A percentile compares a stretch with the other conserved stretches of the same genome.
Evolutionary conservation across 2,329 filamentous ascomycete species (phyloP).

Genomic region (Gaeumannomyces tritici): DNA sequence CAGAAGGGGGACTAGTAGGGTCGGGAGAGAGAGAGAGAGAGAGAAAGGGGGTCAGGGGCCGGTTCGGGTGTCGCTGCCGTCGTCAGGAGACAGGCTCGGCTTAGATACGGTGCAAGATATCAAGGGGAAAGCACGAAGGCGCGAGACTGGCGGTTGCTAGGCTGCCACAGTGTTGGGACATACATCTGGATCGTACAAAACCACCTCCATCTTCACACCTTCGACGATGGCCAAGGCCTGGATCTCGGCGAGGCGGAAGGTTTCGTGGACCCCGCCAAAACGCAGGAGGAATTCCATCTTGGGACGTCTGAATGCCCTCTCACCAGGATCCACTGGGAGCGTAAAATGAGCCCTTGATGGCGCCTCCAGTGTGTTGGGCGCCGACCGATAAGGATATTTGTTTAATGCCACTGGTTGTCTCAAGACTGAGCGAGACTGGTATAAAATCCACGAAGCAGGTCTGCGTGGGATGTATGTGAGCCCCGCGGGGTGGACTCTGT

Average conservation of each 20-base stretch:
- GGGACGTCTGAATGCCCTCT: too few relatives aligned
- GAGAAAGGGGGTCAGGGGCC: not conserved
- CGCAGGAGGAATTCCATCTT: conserved; percentile 74
- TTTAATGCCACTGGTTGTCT: too few relatives aligned
- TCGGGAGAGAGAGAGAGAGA: too few relatives aligned
- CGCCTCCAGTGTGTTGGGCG: too few relatives aligned
- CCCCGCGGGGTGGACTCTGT: too few relatives aligned
- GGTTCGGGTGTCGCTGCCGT: not conserved
- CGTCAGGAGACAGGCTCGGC: too few relatives aligned
- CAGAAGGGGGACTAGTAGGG: conserved; percentile 70
- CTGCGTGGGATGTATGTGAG: not conserved
- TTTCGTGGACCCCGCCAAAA: conserved; percentile 82
- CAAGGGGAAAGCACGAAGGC: too few relatives aligned
- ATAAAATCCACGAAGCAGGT: too few relatives aligned
- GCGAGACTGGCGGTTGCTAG: too few relatives aligned
- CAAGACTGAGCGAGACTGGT: too few relatives aligned
- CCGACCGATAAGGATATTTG: too few relatives aligned
- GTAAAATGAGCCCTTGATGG: not conserved
- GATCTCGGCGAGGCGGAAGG: conserved; percentile 80
- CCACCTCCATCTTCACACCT: conserved; percentile 57
- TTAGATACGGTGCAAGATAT: not conserved
- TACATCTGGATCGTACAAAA: conserved; percentile 69
- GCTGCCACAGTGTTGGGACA: conserved; percentile 20
- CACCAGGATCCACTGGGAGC: not conserved
- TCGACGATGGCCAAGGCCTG: conserved; percentile 66